Base-by-base conservation (phyloP, 352 stramenopile species). In the Pythium brachiatum region DNA sequence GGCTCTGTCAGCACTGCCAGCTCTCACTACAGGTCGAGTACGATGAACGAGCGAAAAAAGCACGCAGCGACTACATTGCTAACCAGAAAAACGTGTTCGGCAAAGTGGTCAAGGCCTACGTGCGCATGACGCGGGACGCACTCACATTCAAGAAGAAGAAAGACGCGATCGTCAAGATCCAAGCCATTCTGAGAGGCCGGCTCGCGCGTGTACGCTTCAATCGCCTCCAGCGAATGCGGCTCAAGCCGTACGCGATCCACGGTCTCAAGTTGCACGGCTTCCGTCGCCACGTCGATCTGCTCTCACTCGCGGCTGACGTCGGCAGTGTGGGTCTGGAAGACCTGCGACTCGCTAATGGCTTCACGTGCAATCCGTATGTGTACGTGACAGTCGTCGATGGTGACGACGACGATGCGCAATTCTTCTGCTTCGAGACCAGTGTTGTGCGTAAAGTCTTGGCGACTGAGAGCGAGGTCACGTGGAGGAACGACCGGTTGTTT, bases 281-380 rank as follows among this genome's bases (percentile, higher is more conserved):
- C 41, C 36, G 53, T 20, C 46, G 50, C 29, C 53, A 36, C 21
- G 34, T 18, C 44, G 41, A 46, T 43, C n/a, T n/a, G 9, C 25
- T 38, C 11, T n/a, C 47, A 31, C 26, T 25, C 6, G 7, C 44
- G 44, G 27, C 3, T 32, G 32, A 23, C 20, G 26, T 52, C 26
- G 6, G 55, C 13, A 18, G 21, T 6, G 16, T 31, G 34, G 32
- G 36, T 9, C 53, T 43, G 3, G 79, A 89, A 32, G 79, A 89
- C 21, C 62, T 88, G 6, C 69, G 82, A 1, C 70, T 91, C 13
- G 70, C 76, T 7, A 91, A 91, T 60, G 79, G 82, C 2, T 91
- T 89, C 53, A 75, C 76, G 9, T 91, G 82, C 56, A 91, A 89
- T 52, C 82, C 82, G 36, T 91, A 84, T 67, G 25, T 91, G 58